Percentiles rank a stretch among this genome's conserved stretches.
These are phyloP conservation scores for Vitis rupestris DNA, from an alignment of 164 flowering plant genomes.

Conservation along the genomic window DNA sequence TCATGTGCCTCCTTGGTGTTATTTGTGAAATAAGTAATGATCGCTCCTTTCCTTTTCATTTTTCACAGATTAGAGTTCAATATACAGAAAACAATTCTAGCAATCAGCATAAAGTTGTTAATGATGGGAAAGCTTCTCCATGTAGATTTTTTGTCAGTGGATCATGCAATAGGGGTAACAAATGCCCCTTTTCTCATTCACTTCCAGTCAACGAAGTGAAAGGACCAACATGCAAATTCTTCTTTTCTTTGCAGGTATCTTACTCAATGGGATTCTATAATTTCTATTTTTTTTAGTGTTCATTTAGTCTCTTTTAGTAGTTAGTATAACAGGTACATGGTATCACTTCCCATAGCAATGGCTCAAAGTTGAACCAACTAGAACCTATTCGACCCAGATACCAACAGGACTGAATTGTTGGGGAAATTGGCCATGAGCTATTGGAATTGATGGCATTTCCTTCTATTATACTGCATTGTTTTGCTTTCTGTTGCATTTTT, in stretches of 20 bases:
- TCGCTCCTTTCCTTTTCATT: constrained; percentile 8
- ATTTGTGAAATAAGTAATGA: background rate
- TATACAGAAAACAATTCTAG: constrained; percentile 31
- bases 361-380: too few species aligned
- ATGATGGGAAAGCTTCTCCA: constrained; percentile 30
- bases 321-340: too few species aligned
- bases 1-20: background rate
- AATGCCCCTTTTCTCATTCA: constrained; percentile 77
- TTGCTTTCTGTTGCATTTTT: too few species aligned
- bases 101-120: constrained; percentile 13
- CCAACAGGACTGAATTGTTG: too few species aligned
- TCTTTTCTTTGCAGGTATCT: constrained; percentile 69
- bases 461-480: too few species aligned
- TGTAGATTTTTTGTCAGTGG: constrained; percentile 73
- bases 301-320: background rate
- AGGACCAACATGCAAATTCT: constrained; percentile 74
- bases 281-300: background rate
- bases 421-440: too few species aligned
- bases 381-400: too few species aligned
- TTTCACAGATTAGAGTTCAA: constrained; percentile 59
- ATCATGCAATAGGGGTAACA: constrained; percentile 67
- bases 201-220: constrained; percentile 35
- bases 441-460: too few species aligned
- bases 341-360: too few species aligned
- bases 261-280: background rate